Evolutionary conservation across 2,329 filamentous ascomycete genomes (phyloP), one percentile per base, ranked within the genome.

Genomic region (Verticillium dahliae): DNA sequence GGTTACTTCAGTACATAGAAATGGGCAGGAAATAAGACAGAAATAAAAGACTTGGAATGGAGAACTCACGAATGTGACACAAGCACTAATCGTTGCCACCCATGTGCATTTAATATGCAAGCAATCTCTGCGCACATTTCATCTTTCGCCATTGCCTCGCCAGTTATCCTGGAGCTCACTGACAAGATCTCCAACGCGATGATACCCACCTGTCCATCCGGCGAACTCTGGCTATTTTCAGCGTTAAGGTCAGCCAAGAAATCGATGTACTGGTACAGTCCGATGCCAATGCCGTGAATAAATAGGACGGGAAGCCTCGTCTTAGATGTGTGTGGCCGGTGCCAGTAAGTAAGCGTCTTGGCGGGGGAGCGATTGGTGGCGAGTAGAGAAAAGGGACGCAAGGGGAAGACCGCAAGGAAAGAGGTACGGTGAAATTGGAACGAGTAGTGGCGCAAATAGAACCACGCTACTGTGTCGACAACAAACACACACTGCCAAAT

Each of bases 241-340:
- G 71, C 64, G 64, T 80, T 77, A 41, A 90, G 72, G 57, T 81
- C 79, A 38, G 73, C 70, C 1, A 91, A 73, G 67, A 88, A 88
- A 14, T 74, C 71, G 11, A 80, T 75, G 67, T 90, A 89, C 0
- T 86, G 82, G 70, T 83, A 84, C 1, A 91, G 78, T 0, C 88
- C 88, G 61, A 91, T 80, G 37, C 88, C 87, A 60, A 91, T 90
- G 27, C 89, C 89, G 67, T 91, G 89, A 56, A 90, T 78, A 72
- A 90, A 90, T 5, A 91, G 72, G 4, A 91, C 73, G 0, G 88
- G 89, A 0, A 83, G 73, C 18, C 79, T 76, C 2, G 74, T 79
- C 61, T 78, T 79, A 1, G 83, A 83, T 0, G 76, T 83, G 68
- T 90, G 88, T 9, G 84, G 84, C 1, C 82, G 81, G 66, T 87